Base-by-base conservation (phyloP, 1,284 basidiomycete genomes). In the Schizophyllum amplum region DNA sequence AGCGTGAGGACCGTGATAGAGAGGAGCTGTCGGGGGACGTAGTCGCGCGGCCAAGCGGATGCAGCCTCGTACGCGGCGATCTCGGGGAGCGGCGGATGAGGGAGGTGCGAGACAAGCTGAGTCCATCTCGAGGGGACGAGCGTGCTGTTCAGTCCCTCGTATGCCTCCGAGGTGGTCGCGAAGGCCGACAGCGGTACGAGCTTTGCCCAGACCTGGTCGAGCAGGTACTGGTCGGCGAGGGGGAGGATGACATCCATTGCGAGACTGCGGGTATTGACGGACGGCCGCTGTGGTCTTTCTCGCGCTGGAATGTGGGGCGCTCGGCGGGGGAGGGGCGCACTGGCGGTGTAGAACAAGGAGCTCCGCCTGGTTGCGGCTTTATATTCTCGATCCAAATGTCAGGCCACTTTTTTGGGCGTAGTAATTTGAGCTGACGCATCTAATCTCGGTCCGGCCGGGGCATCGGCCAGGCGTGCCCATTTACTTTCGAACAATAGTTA, bases 201-300 rank as follows among this genome's bases (percentile, higher is more conserved):
- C 55, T 74, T 77, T 2, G 91, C 84, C 80, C 90, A 98, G 47
- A 87, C 70, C 57, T 73, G 74, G 82, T 98, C 94, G 63, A 97
- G 78, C 52, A 88, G 56, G 68, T 81, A 81, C 54, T 89, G 81
- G 75, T 98, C 94, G 57, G 79, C 79, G 64, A 88, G 59, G 59
- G 77, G 64, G 55, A 96, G 83, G 15, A 94, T 75, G 70, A 93
- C 70, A 75, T 97, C 94, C 94, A 97, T 97, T n/a, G n/a, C n/a
- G n/a, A n/a, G 66, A 64, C 26, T 60, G 58, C 27, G 5, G 27
- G 6, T 33, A 13, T 17, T 42, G 11, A 9, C 17, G 33, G 33
- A 9, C 17, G 17, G 4, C 33, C 17, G 33, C 11, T 17, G 33
- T 17, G 33, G 13, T 17, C 33, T 3, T 9, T 42, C 3, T 13